A percentile compares a stretch with the other conserved stretches of the same genome.
These are phyloP conservation scores for Heterobasidion parviporum DNA, from an alignment of 1,284 basidiomycete genomes.

Conservation along the genomic window DNA sequence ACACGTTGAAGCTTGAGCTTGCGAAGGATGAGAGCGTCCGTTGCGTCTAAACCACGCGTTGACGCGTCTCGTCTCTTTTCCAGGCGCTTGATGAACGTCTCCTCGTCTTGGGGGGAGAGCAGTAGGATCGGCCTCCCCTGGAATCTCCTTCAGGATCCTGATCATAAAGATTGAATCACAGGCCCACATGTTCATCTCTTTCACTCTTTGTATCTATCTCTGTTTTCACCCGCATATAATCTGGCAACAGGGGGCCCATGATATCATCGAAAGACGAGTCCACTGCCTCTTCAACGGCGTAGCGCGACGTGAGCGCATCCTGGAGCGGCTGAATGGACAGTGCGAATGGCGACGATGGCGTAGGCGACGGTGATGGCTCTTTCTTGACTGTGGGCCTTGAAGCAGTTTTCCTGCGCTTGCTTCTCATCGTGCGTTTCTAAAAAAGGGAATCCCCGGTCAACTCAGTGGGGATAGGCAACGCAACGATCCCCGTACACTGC, in stretches of 20 bases:
- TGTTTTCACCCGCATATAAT: slow-evolving; percentile 12
- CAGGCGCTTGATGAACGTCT: slow-evolving; percentile 2
- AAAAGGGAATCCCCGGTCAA: neutral
- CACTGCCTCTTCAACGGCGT: slow-evolving; percentile 8
- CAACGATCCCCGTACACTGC: neutral
- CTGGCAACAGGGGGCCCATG: slow-evolving; percentile 14
- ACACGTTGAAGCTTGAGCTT: slow-evolving; percentile 41
- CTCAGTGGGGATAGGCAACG: neutral
- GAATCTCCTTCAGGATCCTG: neutral
- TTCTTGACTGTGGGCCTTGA: neutral
- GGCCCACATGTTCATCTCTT: slow-evolving; percentile 13
- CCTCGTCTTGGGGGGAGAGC: slow-evolving; percentile 8
- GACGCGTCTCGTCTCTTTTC: slow-evolving; percentile 1
- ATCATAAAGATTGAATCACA: neutral
- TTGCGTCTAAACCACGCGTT: slow-evolving; percentile 7
- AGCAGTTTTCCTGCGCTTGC: neutral
- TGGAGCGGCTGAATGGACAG: slow-evolving; percentile 9
- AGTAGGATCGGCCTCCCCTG: slow-evolving; percentile 11
- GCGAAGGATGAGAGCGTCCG: slow-evolving; percentile 31
- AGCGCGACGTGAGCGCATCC: slow-evolving; percentile 7
- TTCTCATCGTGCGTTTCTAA: neutral
- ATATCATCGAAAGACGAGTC: slow-evolving; percentile 17
- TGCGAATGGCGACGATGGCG: neutral
- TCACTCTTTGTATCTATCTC: slow-evolving; percentile 9
- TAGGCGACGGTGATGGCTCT: neutral